Evolutionary conservation across 1,284 basidiomycete species (phyloP).

Genomic region (Ustilago hordei): DNA sequence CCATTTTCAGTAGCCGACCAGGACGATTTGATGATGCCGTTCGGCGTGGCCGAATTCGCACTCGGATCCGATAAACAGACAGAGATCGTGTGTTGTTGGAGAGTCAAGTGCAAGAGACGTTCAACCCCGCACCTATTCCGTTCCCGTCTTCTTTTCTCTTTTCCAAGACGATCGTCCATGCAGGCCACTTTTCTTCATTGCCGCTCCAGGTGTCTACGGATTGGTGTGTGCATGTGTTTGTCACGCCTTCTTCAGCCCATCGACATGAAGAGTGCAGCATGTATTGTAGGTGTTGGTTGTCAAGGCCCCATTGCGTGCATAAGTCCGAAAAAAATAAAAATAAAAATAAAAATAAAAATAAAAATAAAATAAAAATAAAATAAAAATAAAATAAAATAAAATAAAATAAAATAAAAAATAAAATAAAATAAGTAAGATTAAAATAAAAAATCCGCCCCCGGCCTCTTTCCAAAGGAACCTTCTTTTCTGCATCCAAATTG

Average conservation of each 20-base stretch:
- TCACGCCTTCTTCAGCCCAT: constrained; percentile 21
- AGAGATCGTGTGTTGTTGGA: background rate
- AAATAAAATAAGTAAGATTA: no score
- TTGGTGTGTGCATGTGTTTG: constrained; percentile 5
- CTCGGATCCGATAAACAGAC: background rate
- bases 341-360: no score
- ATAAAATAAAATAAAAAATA: no score
- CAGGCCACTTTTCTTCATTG: background rate
- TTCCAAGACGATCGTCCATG: constrained; percentile 5
- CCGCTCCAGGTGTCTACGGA: background rate
- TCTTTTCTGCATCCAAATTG: constrained; percentile 35
- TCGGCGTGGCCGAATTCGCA: background rate
- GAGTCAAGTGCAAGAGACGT: background rate
- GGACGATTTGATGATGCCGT: background rate
- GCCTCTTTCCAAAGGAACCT: constrained; percentile 5
- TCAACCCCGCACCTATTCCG: background rate
- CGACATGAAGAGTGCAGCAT: constrained; percentile 4
- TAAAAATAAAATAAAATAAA: no score
- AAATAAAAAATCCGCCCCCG: background rate
- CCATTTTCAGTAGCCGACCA: background rate
- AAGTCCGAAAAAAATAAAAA: background rate
- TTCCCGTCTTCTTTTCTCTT: background rate
- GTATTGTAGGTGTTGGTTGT: constrained; percentile 36
- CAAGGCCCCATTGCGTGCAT: background rate
- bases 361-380: no score